Evolutionary conservation across 192 early-diverging fungal genomes (phyloP).

Genomic region (Backusella morwellensis): DNA sequence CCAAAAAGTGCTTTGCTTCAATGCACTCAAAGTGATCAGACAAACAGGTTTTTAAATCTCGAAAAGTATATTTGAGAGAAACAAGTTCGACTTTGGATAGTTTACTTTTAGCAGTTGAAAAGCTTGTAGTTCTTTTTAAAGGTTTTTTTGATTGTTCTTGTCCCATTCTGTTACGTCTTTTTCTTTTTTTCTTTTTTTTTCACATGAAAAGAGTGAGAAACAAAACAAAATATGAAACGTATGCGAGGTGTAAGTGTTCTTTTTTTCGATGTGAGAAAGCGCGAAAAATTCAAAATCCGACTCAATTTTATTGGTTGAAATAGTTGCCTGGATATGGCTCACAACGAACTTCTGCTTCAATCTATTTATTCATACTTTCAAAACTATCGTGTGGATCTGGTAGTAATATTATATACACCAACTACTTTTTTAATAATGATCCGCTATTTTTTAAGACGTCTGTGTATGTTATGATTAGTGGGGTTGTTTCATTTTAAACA

Average conservation of each 20-base stretch:
- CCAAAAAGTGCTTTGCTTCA: conserved; percentile 30
- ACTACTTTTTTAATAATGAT: not conserved
- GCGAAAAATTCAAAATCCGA: not conserved
- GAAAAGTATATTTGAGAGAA: conserved; percentile 16
- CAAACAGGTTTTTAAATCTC: conserved; percentile 18
- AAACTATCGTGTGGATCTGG: not conserved
- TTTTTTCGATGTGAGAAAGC: not conserved
- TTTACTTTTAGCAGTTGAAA: not conserved
- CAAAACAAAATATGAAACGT: not conserved
- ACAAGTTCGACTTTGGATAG: conserved; percentile 10
- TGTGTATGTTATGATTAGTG: conserved; percentile 16
- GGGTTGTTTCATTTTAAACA: conserved; percentile 30
- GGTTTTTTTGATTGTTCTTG: conserved; percentile 15
- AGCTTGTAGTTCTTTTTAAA: not conserved
- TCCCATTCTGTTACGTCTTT: not conserved
- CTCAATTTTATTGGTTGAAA: not conserved
- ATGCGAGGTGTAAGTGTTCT: not conserved
- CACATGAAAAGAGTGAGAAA: not conserved
- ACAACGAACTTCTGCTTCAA: no score
- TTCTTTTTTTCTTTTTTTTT: not conserved
- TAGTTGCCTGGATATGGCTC: no score
- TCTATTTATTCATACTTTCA: no score
- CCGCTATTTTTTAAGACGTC: not conserved
- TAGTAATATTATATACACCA: not conserved
- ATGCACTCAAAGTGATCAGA: conserved; percentile 26